phyloP scores from a whole-genome alignment of 208 protist species.

The Plasmodiophora brassicae region DNA sequence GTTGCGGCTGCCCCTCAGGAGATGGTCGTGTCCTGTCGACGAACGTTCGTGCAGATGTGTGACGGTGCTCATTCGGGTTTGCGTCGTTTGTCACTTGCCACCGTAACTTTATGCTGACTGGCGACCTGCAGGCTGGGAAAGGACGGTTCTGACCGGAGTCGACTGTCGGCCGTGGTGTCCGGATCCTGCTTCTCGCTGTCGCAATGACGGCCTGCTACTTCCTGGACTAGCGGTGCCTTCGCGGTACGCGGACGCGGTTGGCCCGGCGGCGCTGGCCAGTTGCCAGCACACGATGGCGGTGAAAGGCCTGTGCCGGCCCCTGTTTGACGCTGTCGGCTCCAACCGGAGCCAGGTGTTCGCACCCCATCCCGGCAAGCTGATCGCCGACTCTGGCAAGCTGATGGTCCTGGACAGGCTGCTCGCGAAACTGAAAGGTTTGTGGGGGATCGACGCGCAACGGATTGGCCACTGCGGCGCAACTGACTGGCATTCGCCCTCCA shows the following conservation, averaged over 20 bases:
- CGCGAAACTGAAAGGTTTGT: conserved; percentile 26
- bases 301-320: not conserved
- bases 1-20: not conserved
- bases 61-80: not conserved
- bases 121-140: not conserved
- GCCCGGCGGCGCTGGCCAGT: not conserved
- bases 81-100: not conserved
- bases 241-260: not conserved
- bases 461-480: too few species aligned
- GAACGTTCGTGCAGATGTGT: not conserved
- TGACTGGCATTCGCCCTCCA: too few species aligned
- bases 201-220: not conserved
- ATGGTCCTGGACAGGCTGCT: conserved; percentile 66
- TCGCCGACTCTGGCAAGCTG: conserved; percentile 60
- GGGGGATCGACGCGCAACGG: too few species aligned
- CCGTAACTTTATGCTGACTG: too few species aligned
- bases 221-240: not conserved
- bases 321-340: not conserved
- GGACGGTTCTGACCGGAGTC: not conserved
- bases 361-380: conserved; percentile 39
- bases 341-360: conserved; percentile 13
- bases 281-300: not conserved
- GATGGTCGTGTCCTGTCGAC: not conserved
- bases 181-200: not conserved
- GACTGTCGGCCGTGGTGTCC: not conserved